phyloP scores from a whole-genome alignment of 306 rosid species.

The Lathyrus oleraceus region DNA sequence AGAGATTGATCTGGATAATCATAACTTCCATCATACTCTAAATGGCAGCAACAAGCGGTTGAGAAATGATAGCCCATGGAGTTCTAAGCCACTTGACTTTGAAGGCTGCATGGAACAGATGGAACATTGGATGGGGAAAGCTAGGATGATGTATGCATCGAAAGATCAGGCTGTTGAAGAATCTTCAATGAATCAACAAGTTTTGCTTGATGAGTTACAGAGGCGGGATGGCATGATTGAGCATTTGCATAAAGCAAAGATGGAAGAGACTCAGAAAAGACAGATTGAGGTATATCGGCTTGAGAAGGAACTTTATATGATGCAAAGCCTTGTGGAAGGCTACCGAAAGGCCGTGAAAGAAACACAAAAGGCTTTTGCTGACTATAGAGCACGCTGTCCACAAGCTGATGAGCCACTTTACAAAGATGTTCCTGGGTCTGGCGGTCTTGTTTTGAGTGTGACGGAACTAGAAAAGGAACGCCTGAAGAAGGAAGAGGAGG shows the following conservation, averaged over 20 bases:
- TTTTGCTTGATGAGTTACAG: constrained; percentile 65
- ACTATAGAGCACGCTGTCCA: constrained; percentile 60
- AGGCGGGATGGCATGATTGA: constrained; percentile 58
- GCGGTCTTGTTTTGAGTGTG: constrained; percentile 84
- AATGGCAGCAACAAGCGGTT: constrained; percentile 65
- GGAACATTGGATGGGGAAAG: constrained; percentile 63
- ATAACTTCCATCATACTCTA: constrained; percentile 50
- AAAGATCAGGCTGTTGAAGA: constrained; percentile 67
- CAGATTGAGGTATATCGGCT: constrained; percentile 62
- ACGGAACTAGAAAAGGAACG: constrained; percentile 75
- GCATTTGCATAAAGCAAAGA: constrained; percentile 59
- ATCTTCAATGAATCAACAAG: constrained; percentile 50
- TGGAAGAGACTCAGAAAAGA: constrained; percentile 72
- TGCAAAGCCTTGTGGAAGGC: constrained; percentile 69
- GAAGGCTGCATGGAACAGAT: constrained; percentile 64
- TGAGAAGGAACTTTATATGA: constrained; percentile 73
- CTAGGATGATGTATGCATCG: constrained; percentile 56
- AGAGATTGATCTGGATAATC: constrained; percentile 56
- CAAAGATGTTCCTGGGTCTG: constrained; percentile 84
- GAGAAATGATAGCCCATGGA: constrained; percentile 68
- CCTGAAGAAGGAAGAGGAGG: constrained; percentile 82
- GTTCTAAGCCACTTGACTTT: constrained; percentile 53
- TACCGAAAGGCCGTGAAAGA: constrained; percentile 80
- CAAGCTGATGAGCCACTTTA: constrained; percentile 82
- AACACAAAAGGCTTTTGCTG: constrained; percentile 62